These are phyloP conservation scores for Aspergillus bertholletiae DNA, from an alignment of 495 filamentous ascomycete species.

Conservation along the genomic window DNA sequence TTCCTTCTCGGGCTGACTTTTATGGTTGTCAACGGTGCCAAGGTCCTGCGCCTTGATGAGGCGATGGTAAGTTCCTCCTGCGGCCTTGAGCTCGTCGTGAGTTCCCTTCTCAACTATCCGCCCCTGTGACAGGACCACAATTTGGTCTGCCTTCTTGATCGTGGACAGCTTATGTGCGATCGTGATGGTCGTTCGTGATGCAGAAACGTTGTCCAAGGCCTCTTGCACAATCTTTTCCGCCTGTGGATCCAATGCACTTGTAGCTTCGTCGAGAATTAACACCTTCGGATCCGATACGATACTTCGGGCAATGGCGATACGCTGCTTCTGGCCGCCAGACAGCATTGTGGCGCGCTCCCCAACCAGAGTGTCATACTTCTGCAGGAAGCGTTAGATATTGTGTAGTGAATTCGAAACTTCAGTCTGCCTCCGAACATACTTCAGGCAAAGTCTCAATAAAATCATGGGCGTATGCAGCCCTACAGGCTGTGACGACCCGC, in stretches of 20 bases:
- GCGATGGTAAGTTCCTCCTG: constrained; percentile 36
- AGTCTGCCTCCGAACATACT: background rate
- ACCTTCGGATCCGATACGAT: constrained; percentile 76
- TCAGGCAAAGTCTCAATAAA: constrained; percentile 20
- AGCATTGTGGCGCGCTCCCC: constrained; percentile 23
- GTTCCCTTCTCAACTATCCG: constrained; percentile 43
- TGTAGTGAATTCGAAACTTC: background rate
- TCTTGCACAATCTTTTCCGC: constrained; percentile 38
- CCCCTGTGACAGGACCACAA: constrained; percentile 44
- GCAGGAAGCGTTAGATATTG: background rate
- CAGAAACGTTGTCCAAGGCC: constrained; percentile 27
- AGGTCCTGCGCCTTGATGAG: constrained; percentile 27
- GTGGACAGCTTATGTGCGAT: constrained; percentile 53
- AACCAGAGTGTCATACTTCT: constrained; percentile 21
- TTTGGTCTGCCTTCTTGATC: constrained; percentile 44
- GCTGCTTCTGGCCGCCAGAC: constrained; percentile 46
- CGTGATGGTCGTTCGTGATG: constrained; percentile 17
- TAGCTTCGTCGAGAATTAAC: constrained; percentile 53
- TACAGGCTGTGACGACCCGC: constrained; percentile 13
- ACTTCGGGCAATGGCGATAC: constrained; percentile 62
- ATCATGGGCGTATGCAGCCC: constrained; percentile 12
- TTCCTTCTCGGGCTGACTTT: background rate
- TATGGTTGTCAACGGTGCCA: background rate
- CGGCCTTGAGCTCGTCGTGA: constrained; percentile 32
- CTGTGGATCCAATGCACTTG: constrained; percentile 39